Conservation (phyloP, 208 protist species). For the Phytomonas sp. region DNA sequence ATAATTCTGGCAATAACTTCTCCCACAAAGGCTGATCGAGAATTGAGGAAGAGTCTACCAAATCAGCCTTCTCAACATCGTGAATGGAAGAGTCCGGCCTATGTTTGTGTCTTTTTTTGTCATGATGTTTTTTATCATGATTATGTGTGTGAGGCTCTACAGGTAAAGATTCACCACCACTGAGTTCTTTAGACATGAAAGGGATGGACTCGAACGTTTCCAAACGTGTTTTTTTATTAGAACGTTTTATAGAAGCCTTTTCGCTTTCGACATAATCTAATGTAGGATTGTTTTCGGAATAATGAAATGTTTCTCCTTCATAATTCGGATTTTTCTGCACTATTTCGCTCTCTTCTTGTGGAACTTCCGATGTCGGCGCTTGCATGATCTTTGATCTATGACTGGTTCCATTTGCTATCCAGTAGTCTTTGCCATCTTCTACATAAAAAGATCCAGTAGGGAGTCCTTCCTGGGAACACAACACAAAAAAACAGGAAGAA, state of each 20-base stretch:
- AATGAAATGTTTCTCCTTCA: not conserved
- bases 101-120: not conserved
- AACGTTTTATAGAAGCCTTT: not conserved
- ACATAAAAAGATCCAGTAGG: conserved; percentile 28
- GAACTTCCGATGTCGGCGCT: not conserved
- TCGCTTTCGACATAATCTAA: not conserved
- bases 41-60: not conserved
- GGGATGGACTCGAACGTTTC: not conserved
- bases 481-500: not conserved
- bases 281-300: not conserved
- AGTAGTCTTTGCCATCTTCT: conserved; percentile 31
- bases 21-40: not conserved
- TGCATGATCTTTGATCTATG: not conserved
- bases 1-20: not conserved
- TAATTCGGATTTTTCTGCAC: not conserved
- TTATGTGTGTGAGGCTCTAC: not conserved
- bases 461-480: conserved; percentile 25
- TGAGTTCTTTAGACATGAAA: not conserved
- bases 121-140: not conserved
- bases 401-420: conserved; percentile 12
- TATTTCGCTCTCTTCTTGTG: not conserved
- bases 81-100: not conserved
- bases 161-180: not conserved
- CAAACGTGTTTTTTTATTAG: not conserved
- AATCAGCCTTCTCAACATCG: not conserved